Conservation (phyloP, 2,329 filamentous ascomycete species). For the Ustilaginoidea virens region DNA sequence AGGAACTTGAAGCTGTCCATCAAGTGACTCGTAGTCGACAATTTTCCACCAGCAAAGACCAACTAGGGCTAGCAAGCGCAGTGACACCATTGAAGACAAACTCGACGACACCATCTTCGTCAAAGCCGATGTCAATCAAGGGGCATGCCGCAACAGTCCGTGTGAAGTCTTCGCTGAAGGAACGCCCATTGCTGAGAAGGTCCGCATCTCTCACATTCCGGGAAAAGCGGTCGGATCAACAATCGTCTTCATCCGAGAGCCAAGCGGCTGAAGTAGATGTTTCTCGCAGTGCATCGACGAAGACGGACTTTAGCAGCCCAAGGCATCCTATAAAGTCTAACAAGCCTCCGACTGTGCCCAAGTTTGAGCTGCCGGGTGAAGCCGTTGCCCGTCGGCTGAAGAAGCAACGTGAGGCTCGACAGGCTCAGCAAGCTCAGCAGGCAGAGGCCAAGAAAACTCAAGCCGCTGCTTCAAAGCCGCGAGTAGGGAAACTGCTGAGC, state of each 20-base stretch:
- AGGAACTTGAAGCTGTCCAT: constrained; percentile 40
- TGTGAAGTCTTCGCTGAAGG: constrained; percentile 21
- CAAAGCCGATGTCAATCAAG: constrained; percentile 16
- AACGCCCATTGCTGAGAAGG: constrained; percentile 25
- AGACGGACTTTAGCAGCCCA: constrained; percentile 11
- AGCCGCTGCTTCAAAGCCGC: constrained; percentile 27
- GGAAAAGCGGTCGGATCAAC: constrained; percentile 10
- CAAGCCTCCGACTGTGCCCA: constrained; percentile 37
- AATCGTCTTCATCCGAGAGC: constrained; percentile 3
- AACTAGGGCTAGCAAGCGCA: too few species aligned
- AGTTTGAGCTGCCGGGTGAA: constrained; percentile 49
- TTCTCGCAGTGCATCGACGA: constrained; percentile 9
- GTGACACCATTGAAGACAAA: too few species aligned
- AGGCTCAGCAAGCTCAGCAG: constrained; percentile 21
- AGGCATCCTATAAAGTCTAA: constrained; percentile 34
- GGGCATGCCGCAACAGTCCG: constrained; percentile 24
- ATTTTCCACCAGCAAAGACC: too few species aligned
- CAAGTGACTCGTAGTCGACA: constrained; percentile 20
- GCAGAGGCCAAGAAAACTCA: constrained; percentile 18
- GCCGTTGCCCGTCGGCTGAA: constrained; percentile 41
- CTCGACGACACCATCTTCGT: constrained; percentile 1
- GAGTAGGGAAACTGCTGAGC: constrained; percentile 35
- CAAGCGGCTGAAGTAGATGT: constrained; percentile 7
- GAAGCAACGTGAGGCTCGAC: constrained; percentile 42
- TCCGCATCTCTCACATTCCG: constrained; percentile 24